Conservation (phyloP, 768 basidiomycete species). For the Tylopilus felleus region DNA sequence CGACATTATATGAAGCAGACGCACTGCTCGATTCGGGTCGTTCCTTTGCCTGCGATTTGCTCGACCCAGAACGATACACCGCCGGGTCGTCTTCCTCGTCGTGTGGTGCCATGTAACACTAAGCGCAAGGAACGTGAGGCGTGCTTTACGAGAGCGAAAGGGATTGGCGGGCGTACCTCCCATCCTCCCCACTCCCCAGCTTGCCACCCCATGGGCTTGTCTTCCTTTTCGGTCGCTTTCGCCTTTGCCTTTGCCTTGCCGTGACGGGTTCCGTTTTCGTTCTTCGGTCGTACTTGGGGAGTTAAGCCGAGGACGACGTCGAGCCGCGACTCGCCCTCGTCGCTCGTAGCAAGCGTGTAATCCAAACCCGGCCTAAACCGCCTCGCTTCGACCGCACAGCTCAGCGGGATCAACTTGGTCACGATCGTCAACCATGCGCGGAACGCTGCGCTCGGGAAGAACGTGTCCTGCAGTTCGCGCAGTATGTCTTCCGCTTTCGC, state of each 20-base stretch:
- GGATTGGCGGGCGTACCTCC: constrained; percentile 57
- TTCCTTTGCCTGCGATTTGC: constrained; percentile 32
- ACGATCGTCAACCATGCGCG: constrained; percentile 84
- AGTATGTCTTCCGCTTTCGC: constrained; percentile 19
- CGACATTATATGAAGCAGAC: constrained; percentile 13
- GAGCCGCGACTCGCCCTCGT: constrained; percentile 74
- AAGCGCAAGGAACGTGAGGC: not conserved
- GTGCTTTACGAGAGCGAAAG: not conserved
- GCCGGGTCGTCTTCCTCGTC: constrained; percentile 95
- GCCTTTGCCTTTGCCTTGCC: constrained; percentile 31
- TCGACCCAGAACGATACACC: constrained; percentile 70
- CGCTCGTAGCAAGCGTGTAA: constrained; percentile 90
- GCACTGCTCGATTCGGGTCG: constrained; percentile 8
- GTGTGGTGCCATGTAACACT: constrained; percentile 95
- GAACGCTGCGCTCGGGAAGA: constrained; percentile 81
- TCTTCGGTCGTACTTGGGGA: constrained; percentile 44
- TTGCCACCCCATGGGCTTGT: constrained; percentile 54
- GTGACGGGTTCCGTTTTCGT: constrained; percentile 10
- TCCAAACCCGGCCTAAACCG: constrained; percentile 91
- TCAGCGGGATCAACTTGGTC: constrained; percentile 66
- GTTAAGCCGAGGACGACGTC: constrained; percentile 88
- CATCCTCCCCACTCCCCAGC: constrained; percentile 86
- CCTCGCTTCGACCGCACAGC: constrained; percentile 74
- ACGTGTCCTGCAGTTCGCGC: constrained; percentile 60
- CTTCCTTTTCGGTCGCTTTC: constrained; percentile 20